Evolutionary conservation across 352 stramenopile genomes (phyloP).

Genomic region (Chrysophaeum taylorii): DNA sequence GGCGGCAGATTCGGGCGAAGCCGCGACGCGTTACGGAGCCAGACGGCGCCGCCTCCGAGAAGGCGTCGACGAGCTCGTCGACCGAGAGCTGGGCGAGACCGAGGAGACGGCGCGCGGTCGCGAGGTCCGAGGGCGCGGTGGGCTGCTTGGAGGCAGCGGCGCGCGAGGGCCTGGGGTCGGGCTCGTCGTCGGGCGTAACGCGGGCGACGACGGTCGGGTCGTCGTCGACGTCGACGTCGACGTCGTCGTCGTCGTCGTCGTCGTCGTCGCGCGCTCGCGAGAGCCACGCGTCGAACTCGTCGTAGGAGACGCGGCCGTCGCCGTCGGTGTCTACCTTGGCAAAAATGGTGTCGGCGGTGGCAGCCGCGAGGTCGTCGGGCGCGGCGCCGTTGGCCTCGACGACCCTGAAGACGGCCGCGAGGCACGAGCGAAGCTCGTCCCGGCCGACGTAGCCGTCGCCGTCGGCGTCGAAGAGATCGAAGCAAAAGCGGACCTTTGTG

Average conservation of each 20-base stretch:
- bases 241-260: not conserved
- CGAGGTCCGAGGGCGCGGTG: not conserved
- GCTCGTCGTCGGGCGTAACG: no score
- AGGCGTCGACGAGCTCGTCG: slow-evolving; percentile 71
- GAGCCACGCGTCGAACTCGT: slow-evolving; percentile 22
- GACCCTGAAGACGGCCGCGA: slow-evolving; percentile 18
- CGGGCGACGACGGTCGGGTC: not conserved
- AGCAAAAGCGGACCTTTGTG: slow-evolving; percentile 66
- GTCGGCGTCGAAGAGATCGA: slow-evolving; percentile 69
- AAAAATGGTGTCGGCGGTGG: not conserved
- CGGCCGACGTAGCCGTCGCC: slow-evolving; percentile 10
- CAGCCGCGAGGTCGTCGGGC: slow-evolving; percentile 1
- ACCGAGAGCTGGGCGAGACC: slow-evolving; percentile 69
- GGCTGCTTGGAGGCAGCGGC: not conserved
- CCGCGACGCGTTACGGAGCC: slow-evolving; percentile 59
- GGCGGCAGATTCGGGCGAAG: slow-evolving; percentile 31
- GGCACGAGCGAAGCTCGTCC: slow-evolving; percentile 21
- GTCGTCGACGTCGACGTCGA: slow-evolving; percentile 11
- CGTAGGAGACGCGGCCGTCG: slow-evolving; percentile 11
- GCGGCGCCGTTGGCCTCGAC: slow-evolving; percentile 12
- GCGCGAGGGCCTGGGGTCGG: not conserved
- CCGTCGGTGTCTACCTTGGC: not conserved
- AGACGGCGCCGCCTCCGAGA: slow-evolving; percentile 60
- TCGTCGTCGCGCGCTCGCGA: slow-evolving; percentile 7
- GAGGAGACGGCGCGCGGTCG: slow-evolving; percentile 42